Evolutionary conservation across 768 basidiomycete genomes (phyloP).

Genomic region (Panaeolus papilionaceus): DNA sequence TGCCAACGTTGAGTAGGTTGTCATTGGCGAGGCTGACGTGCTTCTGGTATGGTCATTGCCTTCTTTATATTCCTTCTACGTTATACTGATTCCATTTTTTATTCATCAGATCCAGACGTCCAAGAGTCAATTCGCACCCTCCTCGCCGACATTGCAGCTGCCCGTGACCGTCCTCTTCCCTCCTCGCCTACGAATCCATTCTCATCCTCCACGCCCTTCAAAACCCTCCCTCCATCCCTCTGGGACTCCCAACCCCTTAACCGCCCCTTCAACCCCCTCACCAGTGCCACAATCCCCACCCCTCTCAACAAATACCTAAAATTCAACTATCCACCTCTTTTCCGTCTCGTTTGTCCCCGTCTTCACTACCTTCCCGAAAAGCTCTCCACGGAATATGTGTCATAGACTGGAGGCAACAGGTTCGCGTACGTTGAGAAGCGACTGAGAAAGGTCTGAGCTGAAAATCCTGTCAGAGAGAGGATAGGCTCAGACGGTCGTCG

Average conservation of each 20-base stretch:
- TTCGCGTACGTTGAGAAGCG: slow-evolving; percentile 80
- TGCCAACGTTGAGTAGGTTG: no score
- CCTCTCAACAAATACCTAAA: slow-evolving; percentile 72
- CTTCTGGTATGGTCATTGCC: no score
- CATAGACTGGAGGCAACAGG: slow-evolving; percentile 82
- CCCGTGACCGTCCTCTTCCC: slow-evolving; percentile 56
- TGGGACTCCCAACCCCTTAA: slow-evolving; percentile 37
- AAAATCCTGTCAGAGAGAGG: slow-evolving; percentile 50
- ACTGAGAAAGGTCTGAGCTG: slow-evolving; percentile 76
- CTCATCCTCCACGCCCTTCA: slow-evolving; percentile 25
- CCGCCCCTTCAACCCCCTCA: slow-evolving; percentile 84
- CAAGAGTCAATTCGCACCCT: slow-evolving; percentile 72
- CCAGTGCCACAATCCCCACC: slow-evolving; percentile 87
- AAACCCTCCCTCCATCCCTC: slow-evolving; percentile 24
- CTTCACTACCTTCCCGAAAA: slow-evolving; percentile 79
- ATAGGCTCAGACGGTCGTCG: slow-evolving; percentile 68
- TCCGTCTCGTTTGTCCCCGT: slow-evolving; percentile 80
- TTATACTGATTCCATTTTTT: neutral
- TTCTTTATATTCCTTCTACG: no score
- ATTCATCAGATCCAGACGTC: slow-evolving; percentile 76
- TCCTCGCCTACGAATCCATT: slow-evolving; percentile 30
- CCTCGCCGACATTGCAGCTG: slow-evolving; percentile 71
- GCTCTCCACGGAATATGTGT: slow-evolving; percentile 76
- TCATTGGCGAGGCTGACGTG: no score
- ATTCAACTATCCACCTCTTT: no score